Base-by-base conservation (phyloP, 306 rosid species). In the Rosa multiflora region DNA sequence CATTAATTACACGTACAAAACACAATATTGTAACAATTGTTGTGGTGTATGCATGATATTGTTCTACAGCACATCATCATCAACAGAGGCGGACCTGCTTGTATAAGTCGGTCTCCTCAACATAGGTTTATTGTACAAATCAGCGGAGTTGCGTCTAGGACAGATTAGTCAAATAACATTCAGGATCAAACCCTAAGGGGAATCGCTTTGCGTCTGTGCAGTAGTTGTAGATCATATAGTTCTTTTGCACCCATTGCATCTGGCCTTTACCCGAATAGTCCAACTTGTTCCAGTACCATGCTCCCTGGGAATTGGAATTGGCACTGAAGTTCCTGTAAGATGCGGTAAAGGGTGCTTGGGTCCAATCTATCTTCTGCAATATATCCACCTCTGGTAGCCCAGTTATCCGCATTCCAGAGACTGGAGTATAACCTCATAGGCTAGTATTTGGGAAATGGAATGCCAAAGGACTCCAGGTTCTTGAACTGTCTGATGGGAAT, bases 331-430 rank as follows among this genome's bases (percentile, higher is more conserved):
- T 80, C 72, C 18, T 67, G 48, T 53, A 84, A 42, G 63, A 67
- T 5, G 87, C 87, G 4, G 35, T 78, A 69, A 84, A 84, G 10
- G 88, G 88, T 10, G 63, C 82, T 48, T 70, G 80, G 1, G 76
- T 77, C 85, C 85, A 85, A 56, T 85, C 83, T 5, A 71, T 81
- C 67, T 84, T 84, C 18, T 77, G 83, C 6, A 72, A 46, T 29
- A 29, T 29, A 29, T 6, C 88, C 85, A 1, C 85, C 85, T 75
- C 83, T 69, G 5, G 85, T 81, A 0, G 88, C 86, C 86, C 86
- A 77, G 61, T 76, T 76, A 44, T 85, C 91, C 0, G 84, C 89
- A 35, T 85, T 79, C 87, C 91, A 88, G 0, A 88, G 75, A 68
- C 87, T 88, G 0, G 84, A 75, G 44, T 85, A 79, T 14, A 88